Evolutionary conservation across 345 rosid genomes (phyloP).

Genomic region (Mallotus nudiflorus): DNA sequence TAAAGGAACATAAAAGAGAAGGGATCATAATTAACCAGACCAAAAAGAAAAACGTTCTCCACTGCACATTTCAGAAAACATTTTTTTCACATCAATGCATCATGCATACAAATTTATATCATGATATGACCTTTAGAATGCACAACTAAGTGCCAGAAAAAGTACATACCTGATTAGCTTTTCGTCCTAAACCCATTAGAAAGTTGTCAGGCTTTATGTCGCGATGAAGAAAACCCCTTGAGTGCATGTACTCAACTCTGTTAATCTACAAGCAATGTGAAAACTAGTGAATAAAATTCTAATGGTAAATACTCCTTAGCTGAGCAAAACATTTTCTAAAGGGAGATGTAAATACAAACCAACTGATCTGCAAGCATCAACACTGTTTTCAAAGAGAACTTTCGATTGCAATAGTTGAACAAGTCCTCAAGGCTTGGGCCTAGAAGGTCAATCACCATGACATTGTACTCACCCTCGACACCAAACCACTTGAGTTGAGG

Average conservation of each 20-base stretch:
- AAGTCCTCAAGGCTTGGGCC: constrained; percentile 34
- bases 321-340: neutral
- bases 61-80: neutral
- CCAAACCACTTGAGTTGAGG: constrained; percentile 34
- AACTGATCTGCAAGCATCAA: constrained; percentile 33
- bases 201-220: constrained; percentile 35
- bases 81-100: neutral
- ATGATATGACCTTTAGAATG: neutral
- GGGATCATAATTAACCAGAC: neutral
- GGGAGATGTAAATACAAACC: constrained; percentile 8
- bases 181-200: constrained; percentile 32
- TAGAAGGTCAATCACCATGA: constrained; percentile 31
- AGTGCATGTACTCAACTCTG: constrained; percentile 29
- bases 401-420: constrained; percentile 30
- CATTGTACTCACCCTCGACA: constrained; percentile 30
- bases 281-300: neutral
- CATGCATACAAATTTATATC: neutral
- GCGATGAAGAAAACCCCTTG: constrained; percentile 33
- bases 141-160: neutral
- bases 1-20: neutral
- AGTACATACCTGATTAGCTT: constrained; percentile 29
- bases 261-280: constrained; percentile 22
- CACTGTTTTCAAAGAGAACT: constrained; percentile 27
- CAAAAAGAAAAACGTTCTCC: neutral
- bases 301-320: neutral